Evolutionary conservation across 2,329 filamentous ascomycete species (phyloP), one percentile per base, ranked within the genome.

Genomic region (Rutstroemia sp.): DNA sequence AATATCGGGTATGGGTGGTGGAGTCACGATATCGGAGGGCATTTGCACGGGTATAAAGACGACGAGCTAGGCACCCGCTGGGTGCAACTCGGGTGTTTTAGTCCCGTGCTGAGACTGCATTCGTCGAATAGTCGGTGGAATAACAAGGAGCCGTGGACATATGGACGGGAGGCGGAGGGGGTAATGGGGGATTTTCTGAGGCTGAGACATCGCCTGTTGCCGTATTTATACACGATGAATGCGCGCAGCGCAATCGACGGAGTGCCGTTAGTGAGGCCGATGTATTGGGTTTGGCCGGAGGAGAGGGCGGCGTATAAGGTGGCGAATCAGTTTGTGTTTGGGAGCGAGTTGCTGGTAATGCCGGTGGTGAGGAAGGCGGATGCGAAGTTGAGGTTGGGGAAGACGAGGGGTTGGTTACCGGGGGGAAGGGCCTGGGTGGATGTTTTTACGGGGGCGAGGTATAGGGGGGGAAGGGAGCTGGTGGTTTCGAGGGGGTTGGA

Each of bases 1-100:
- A 86, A 87, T 66, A 83, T 86, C 57, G 83, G 83, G 0, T 86
- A 82, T 60, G 83, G 82, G 2, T 86, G 82, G 82, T 86, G 83
- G 83, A 82, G 78, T 50, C 82, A 86, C 65, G 83, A 86, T 60
- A 83, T 86, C 27, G 83, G 83, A n/a, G 83, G 83, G 0, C 83
- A 86, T 64, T 78, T 80, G 62, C 65, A 69, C 2, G 83, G 83
- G 4, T 69, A 69, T 40, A 76, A 78, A 5, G 79, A 82, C 50
- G 82, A 84, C 51, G 80, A 86, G 62, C 71, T 84, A 7, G 73
- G 64, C 1, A 14, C 17, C 12, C 9, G 38, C 4, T 40, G 38
- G 38, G 38, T 40, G 4, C 38, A 40, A 14, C 73, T 81, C 2
- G 83, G 82, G 5, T 77, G 76, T 47, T 83, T 82, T 65, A 83